Evolutionary conservation across 345 rosid species (phyloP).

Genomic region (Noccaea bulbosa): DNA sequence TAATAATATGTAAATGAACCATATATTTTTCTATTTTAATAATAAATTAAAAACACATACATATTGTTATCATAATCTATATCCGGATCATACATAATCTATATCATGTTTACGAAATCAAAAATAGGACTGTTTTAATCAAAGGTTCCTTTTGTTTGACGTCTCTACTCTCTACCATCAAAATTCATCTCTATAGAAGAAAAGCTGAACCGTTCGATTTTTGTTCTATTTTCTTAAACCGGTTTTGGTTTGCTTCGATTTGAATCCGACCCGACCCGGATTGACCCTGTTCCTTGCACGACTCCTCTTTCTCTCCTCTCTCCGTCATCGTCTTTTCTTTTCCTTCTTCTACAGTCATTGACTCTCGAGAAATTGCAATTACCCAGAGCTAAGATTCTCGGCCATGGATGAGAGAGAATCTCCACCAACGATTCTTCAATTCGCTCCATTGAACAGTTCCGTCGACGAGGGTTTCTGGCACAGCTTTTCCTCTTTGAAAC

Average conservation of each 20-base stretch:
- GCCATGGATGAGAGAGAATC: constrained; percentile 36
- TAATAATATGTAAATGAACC: too few relatives aligned
- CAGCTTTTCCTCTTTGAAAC: constrained; percentile 79
- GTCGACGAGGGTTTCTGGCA: constrained; percentile 98
- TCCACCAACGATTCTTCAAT: constrained; percentile 57
- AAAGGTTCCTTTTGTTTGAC: too few relatives aligned
- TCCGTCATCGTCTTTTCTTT: constrained; percentile 27
- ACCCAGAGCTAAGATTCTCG: constrained; percentile 24
- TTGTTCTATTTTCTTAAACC: neutral
- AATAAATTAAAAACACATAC: too few relatives aligned
- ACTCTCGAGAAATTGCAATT: constrained; percentile 16
- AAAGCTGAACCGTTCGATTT: neutral
- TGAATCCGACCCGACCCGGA: constrained; percentile 21
- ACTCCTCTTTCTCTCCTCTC: constrained; percentile 21
- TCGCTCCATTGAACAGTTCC: constrained; percentile 75
- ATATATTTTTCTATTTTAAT: too few relatives aligned
- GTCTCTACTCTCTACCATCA: too few relatives aligned
- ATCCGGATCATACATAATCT: neutral
- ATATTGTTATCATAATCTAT: too few relatives aligned
- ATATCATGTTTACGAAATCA: neutral
- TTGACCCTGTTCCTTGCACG: constrained; percentile 40
- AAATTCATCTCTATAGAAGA: too few relatives aligned
- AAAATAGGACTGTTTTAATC: too few relatives aligned
- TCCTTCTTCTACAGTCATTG: constrained; percentile 8
- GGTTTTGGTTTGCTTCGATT: constrained; percentile 25